These are phyloP conservation scores for Bipolaris sorokiniana DNA, from an alignment of 2,329 filamentous ascomycete genomes.

Conservation along the genomic window DNA sequence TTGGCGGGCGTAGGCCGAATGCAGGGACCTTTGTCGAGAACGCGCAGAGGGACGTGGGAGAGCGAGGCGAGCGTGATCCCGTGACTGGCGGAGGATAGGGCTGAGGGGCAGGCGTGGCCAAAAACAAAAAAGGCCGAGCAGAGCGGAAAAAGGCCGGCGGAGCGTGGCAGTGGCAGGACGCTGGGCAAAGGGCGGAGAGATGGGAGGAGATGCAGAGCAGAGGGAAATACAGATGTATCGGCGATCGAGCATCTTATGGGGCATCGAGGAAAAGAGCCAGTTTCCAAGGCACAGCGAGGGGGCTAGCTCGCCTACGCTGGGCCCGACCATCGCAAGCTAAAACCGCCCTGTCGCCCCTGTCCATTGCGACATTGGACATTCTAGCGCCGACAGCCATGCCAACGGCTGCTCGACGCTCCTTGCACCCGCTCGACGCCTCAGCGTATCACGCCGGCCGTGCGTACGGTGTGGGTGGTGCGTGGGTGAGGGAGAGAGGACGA, in stretches of 20 bases:
- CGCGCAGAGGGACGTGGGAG: neutral
- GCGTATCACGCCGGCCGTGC: slow-evolving; percentile 1
- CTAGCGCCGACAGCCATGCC: slow-evolving; percentile 9
- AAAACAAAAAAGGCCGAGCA: neutral
- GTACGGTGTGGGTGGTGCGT: too few species aligned
- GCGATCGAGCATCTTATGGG: slow-evolving; percentile 17
- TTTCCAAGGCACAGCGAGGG: slow-evolving; percentile 15
- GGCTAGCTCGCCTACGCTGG: slow-evolving; percentile 8
- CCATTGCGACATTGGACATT: slow-evolving; percentile 15
- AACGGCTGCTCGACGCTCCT: slow-evolving; percentile 11
- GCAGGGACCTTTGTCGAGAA: slow-evolving; percentile 12
- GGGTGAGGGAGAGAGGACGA: too few species aligned
- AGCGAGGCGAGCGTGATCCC: neutral
- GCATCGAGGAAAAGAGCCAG: slow-evolving; percentile 8
- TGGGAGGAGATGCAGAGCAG: neutral
- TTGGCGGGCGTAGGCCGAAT: neutral
- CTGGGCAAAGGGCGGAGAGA: neutral
- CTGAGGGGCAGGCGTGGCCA: neutral
- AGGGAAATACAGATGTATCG: slow-evolving; percentile 9
- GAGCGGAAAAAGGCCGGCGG: slow-evolving; percentile 3
- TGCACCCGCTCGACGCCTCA: neutral
- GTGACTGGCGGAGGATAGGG: slow-evolving; percentile 12
- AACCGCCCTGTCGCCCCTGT: slow-evolving; percentile 17
- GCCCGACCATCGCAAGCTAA: slow-evolving; percentile 12
- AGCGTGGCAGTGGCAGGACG: slow-evolving; percentile 4